phyloP scores from a whole-genome alignment of 129 eudicot genomes.

The Artemisia tridentata region DNA sequence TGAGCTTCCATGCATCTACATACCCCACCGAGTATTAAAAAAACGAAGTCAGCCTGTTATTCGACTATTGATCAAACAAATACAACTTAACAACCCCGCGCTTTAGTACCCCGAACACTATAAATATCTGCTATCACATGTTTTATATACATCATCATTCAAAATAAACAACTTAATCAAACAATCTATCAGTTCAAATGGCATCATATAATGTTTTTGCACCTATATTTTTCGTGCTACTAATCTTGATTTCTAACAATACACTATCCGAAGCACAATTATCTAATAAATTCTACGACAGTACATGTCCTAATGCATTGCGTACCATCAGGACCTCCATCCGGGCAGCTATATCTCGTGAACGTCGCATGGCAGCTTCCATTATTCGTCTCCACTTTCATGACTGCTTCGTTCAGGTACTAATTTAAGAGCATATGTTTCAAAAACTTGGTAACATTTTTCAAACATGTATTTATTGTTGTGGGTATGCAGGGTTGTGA shows the following conservation, averaged over 20 bases:
- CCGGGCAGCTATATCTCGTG: slow-evolving; percentile 14
- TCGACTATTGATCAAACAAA: slow-evolving; percentile 25
- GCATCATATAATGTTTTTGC: background rate
- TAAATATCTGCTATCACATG: background rate
- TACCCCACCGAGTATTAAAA: background rate
- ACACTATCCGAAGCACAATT: background rate
- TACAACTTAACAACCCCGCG: slow-evolving; percentile 24
- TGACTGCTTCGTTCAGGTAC: slow-evolving; percentile 14
- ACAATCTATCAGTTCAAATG: background rate
- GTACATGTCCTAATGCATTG: slow-evolving; percentile 7
- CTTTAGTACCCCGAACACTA: background rate
- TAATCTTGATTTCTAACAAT: background rate
- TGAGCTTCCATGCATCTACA: slow-evolving; percentile 24
- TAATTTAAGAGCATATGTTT: background rate
- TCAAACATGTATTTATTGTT: background rate
- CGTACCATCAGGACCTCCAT: slow-evolving; percentile 2
- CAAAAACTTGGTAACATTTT: background rate
- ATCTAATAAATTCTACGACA: background rate
- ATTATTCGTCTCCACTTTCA: slow-evolving; percentile 6
- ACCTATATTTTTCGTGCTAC: background rate
- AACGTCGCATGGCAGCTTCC: slow-evolving; percentile 18
- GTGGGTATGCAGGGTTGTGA: slow-evolving; percentile 49
- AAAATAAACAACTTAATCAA: background rate
- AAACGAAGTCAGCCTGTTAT: slow-evolving; percentile 9
- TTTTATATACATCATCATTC: background rate